Percentiles rank a stretch among this genome's conserved stretches.
These are phyloP conservation scores for Pythium dissotocum DNA, from an alignment of 352 stramenopile genomes.

Conservation along the genomic window DNA sequence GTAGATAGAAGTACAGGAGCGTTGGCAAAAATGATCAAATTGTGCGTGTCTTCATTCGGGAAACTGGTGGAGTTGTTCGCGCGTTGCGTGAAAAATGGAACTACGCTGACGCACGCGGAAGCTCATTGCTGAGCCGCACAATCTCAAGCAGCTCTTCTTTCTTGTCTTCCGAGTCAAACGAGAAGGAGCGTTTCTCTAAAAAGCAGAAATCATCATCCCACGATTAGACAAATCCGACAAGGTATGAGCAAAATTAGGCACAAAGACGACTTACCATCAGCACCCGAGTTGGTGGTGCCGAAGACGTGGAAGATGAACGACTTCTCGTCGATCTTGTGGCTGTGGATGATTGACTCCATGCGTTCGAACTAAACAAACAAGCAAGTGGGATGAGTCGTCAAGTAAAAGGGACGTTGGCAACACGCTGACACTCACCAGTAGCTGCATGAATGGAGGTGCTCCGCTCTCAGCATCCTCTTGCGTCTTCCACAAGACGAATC, in stretches of 20 bases:
- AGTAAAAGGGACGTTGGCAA: constrained; percentile 9
- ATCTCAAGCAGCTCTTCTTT: constrained; percentile 51
- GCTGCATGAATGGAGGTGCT: constrained; percentile 46
- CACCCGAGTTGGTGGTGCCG: constrained; percentile 46
- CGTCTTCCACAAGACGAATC: constrained; percentile 82
- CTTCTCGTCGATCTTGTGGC: constrained; percentile 62
- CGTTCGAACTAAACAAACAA: constrained; percentile 58
- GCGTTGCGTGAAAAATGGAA: too few relatives aligned
- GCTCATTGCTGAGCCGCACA: constrained; percentile 46
- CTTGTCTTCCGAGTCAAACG: constrained; percentile 50
- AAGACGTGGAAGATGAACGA: constrained; percentile 64
- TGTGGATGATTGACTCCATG: constrained; percentile 53
- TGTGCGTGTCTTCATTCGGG: too few relatives aligned
- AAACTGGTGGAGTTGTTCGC: too few relatives aligned
- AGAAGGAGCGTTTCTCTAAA: constrained; percentile 72
- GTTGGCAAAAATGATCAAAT: not conserved
- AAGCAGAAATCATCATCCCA: not conserved
- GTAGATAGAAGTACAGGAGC: not conserved
- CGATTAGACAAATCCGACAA: not conserved
- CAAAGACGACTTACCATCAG: constrained; percentile 43
- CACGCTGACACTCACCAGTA: constrained; percentile 48
- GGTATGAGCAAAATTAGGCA: too few relatives aligned
- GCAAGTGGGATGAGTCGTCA: not conserved
- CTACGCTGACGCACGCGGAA: not conserved
- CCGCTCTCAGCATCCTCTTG: constrained; percentile 70